Evolutionary conservation across 106 monocot genomes (phyloP), one percentile per base, ranked within the genome.

Genomic region (Dioscorea alata): DNA sequence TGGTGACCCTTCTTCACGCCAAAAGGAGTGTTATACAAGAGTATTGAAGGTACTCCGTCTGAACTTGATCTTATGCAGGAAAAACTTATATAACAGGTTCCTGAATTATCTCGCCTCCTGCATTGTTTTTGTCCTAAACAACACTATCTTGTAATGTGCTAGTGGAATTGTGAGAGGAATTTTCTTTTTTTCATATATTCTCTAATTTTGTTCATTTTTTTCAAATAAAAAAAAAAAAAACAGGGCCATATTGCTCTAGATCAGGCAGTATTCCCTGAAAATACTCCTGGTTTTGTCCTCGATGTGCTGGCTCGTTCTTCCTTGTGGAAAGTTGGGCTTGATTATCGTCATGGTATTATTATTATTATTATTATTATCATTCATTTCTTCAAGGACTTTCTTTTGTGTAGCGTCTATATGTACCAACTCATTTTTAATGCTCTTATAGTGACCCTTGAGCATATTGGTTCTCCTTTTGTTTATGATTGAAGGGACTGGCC

Each of bases 171-270:
- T 42, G 42, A 42, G 42, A 3, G 42, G 42, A 10, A 8, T 42
- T 42, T 42, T 10, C 10, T 42, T 42, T 10, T 42, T 42, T 42
- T 42, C 42, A 42, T 42, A 42, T 42, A 3, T 42, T 42, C 42
- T 42, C 42, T 42, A 42, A 42, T 42, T 6, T 6, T 42, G 42
- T 42, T 42, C 42, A 42, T 49, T 54, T 54, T 19, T 54, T 54
- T 18, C 28, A 28, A 1, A 28, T 3, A 28, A 28, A 28, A 28
- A 54, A 54, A 24, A 69, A 50, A 54, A 54, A 24, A 69, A 50
- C 66, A 96, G 96, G 96, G 96, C 58, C 96, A 96, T 84, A 89
- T 96, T 70, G 89, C 96, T 76, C 71, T 96, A 73, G 96, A 96
- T 89, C 80, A 89, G 60, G 88, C 86, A 57, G 73, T 96, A 68